phyloP scores from a whole-genome alignment of 2,329 filamentous ascomycete species.

The Penicillium brasilianum region DNA sequence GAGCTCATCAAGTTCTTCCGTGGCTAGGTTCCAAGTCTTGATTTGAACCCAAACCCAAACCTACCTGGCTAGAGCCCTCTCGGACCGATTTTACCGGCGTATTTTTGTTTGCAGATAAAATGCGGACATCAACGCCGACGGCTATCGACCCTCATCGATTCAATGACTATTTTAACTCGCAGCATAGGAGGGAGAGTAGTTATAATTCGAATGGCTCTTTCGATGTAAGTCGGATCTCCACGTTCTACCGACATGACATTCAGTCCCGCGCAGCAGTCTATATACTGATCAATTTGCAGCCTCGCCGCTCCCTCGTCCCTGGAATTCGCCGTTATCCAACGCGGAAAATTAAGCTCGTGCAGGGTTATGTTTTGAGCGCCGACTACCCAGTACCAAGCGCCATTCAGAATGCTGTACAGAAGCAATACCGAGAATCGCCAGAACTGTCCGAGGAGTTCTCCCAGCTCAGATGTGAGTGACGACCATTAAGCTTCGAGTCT shows the following conservation, averaged over 20 bases:
- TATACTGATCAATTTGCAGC: conserved; percentile 57
- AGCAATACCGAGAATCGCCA: conserved; percentile 85
- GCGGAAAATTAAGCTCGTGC: conserved; percentile 95
- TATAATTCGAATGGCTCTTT: conserved; percentile 15
- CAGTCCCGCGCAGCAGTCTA: too few species aligned
- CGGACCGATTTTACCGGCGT: neutral
- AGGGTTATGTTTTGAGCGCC: conserved; percentile 92
- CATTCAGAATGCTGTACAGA: conserved; percentile 94
- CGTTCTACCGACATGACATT: neutral
- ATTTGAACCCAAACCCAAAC: neutral
- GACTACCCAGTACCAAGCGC: conserved; percentile 98
- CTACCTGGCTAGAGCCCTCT: too few species aligned
- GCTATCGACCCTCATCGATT: conserved; percentile 26
- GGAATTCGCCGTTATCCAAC: conserved; percentile 85
- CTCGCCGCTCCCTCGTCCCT: conserved; percentile 71
- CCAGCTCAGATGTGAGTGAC: conserved; percentile 79
- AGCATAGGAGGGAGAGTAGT: conserved; percentile 25
- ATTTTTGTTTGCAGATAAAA: conserved; percentile 7
- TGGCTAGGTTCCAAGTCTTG: neutral
- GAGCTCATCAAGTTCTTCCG: too few species aligned
- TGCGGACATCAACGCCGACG: conserved; percentile 25
- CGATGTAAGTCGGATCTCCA: conserved; percentile 20
- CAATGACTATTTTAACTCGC: conserved; percentile 22
- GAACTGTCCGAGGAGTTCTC: conserved; percentile 88
- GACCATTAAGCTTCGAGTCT: neutral